Conservation (phyloP, 345 rosid genomes). For the Brassica napus region Da-Ae NC_063447.1:20748501-20749000, state of each 20-base stretch:
- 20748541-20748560: slow-evolving; percentile 24
- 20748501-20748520: neutral
- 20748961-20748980: too few species aligned
- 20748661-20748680: slow-evolving; percentile 22
- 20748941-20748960: neutral
- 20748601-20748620: slow-evolving; percentile 28
- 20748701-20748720: neutral
- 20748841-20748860: neutral
- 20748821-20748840: neutral
- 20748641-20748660: slow-evolving; percentile 41
- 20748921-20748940: neutral
- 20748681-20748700: neutral
- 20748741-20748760: slow-evolving; percentile 37
- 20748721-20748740: neutral
- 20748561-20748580: slow-evolving; percentile 33
- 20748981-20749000: too few species aligned
- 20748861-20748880: slow-evolving; percentile 10
- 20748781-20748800: slow-evolving; percentile 41
- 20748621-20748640: slow-evolving; percentile 39
- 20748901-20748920: neutral
- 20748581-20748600: neutral
- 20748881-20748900: slow-evolving; percentile 1
- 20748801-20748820: slow-evolving; percentile 30
- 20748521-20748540: slow-evolving; percentile 19
- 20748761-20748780: slow-evolving; percentile 32